Conservation (phyloP, 2,329 filamentous ascomycete genomes). For the Ascosphaera apis region DNA sequence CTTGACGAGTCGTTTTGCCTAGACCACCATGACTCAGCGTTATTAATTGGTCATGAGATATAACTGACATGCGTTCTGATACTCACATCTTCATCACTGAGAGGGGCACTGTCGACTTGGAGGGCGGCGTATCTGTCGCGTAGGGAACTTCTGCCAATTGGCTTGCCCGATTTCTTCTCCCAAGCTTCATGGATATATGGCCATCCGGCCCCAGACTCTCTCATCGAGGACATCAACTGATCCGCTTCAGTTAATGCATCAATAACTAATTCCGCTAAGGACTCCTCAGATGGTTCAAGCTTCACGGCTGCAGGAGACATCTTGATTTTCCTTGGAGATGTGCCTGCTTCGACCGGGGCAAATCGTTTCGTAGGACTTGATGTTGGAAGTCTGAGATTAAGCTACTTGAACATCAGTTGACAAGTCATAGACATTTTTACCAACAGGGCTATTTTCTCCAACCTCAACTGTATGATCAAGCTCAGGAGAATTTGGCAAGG, state of each 20-base stretch:
- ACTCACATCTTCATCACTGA: constrained; percentile 16
- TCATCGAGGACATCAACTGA: constrained; percentile 10
- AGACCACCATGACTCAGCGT: neutral
- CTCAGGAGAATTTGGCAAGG: too few relatives aligned
- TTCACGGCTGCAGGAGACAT: neutral
- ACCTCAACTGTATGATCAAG: too few relatives aligned
- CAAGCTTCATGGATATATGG: constrained; percentile 10
- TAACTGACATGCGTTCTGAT: neutral
- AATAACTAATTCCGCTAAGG: constrained; percentile 9
- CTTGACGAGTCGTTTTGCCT: constrained; percentile 13
- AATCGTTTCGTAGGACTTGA: constrained; percentile 1
- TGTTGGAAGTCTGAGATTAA: neutral
- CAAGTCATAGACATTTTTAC: too few relatives aligned
- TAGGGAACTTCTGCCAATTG: constrained; percentile 14
- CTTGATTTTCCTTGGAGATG: constrained; percentile 4
- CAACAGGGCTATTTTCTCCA: too few relatives aligned
- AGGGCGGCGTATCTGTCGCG: constrained; percentile 17
- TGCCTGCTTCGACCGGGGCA: constrained; percentile 1
- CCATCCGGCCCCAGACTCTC: constrained; percentile 11
- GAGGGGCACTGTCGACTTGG: constrained; percentile 17
- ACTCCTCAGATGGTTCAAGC: constrained; percentile 4
- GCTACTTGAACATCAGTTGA: neutral
- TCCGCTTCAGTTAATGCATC: constrained; percentile 8
- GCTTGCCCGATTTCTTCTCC: constrained; percentile 11
- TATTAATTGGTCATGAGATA: neutral